phyloP scores from a whole-genome alignment of 805 yeast species.

The Helenozyma rhizophorensis region DNA sequence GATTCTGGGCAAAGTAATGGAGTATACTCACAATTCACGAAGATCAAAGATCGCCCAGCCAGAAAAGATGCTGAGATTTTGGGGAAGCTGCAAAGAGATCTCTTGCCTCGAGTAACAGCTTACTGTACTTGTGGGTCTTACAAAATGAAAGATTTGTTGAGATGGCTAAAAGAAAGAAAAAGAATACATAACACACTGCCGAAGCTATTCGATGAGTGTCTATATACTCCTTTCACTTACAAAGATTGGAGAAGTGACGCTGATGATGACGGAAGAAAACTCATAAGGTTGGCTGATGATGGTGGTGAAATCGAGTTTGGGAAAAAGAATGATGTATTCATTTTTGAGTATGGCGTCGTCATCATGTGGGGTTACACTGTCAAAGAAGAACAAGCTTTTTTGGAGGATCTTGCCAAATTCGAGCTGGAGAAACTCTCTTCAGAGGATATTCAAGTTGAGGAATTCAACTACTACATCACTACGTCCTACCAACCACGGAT shows the following conservation, averaged over 20 bases:
- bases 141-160: constrained; percentile 76
- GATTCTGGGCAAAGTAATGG: constrained; percentile 33
- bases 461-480: constrained; percentile 91
- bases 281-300: constrained; percentile 80
- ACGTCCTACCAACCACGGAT: constrained; percentile 92
- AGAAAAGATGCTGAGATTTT: constrained; percentile 90
- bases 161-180: constrained; percentile 81
- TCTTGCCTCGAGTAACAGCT: constrained; percentile 91
- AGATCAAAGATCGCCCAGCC: constrained; percentile 84
- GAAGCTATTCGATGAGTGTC: constrained; percentile 87
- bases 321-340: constrained; percentile 72
- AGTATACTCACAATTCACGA: constrained; percentile 78
- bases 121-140: constrained; percentile 95
- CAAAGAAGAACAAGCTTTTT: constrained; percentile 76
- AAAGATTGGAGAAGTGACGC: constrained; percentile 64
- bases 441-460: constrained; percentile 92
- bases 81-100: constrained; percentile 78
- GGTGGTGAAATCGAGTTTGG: constrained; percentile 94
- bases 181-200: constrained; percentile 75
- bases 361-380: constrained; percentile 94
- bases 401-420: constrained; percentile 82
- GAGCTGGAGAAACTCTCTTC: constrained; percentile 87
- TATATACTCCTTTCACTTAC: constrained; percentile 85
- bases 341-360: constrained; percentile 96
- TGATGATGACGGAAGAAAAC: constrained; percentile 36